A percentile compares a stretch with the other conserved stretches of the same genome.
Evolutionary conservation across 1,284 basidiomycete genomes (phyloP).

Genomic region (Tylopilus orsonianus): DNA sequence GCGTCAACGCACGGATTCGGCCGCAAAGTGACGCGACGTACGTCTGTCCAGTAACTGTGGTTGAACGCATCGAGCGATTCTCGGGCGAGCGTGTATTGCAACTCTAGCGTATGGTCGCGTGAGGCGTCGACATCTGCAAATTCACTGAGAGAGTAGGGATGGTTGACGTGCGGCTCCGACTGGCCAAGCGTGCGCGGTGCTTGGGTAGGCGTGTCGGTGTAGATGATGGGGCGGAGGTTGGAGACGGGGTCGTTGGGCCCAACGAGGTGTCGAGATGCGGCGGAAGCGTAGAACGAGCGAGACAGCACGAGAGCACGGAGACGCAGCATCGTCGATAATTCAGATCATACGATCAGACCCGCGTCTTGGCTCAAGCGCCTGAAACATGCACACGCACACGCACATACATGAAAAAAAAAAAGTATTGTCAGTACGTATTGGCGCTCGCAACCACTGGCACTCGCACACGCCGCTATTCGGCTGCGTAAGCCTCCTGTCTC

Average conservation of each 20-base stretch:
- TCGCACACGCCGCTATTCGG: too few species aligned
- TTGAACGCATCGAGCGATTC: conserved; percentile 71
- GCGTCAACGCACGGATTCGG: neutral
- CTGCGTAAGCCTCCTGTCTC: too few species aligned
- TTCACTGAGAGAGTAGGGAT: conserved; percentile 75
- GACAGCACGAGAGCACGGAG: neutral
- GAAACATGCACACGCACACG: too few species aligned
- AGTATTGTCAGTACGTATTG: too few species aligned
- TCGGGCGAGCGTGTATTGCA: conserved; percentile 67
- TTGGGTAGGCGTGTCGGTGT: conserved; percentile 51
- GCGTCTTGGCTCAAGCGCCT: too few species aligned
- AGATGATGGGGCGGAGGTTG: conserved; percentile 74
- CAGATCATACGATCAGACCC: too few species aligned
- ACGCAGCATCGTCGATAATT: neutral
- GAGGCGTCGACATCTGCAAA: conserved; percentile 45
- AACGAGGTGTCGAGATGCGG: conserved; percentile 46
- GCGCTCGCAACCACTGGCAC: too few species aligned
- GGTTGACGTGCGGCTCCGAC: conserved; percentile 31
- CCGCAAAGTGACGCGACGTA: conserved; percentile 38
- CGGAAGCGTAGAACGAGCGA: conserved; percentile 45
- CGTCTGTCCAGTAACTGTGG: conserved; percentile 74
- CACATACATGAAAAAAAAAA: too few species aligned
- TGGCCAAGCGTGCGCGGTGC: conserved; percentile 25
- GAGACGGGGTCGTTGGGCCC: conserved; percentile 74
- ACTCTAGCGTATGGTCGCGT: conserved; percentile 44